phyloP scores from a whole-genome alignment of 2,329 filamentous ascomycete species.

The Onygenales sp. region DNA sequence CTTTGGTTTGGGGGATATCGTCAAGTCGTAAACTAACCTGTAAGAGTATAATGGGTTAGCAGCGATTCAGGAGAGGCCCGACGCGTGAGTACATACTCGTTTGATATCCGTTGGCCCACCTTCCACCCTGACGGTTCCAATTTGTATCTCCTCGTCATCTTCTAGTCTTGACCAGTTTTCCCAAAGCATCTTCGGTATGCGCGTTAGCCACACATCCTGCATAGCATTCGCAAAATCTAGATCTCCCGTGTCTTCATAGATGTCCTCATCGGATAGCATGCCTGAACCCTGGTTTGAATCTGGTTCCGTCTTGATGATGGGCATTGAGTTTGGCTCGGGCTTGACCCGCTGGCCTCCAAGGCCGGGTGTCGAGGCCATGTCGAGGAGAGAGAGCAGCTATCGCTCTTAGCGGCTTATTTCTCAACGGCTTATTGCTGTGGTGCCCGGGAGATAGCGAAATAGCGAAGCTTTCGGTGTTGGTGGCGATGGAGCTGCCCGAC shows the following conservation, averaged over 20 bases:
- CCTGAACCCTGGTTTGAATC: slow-evolving; percentile 29
- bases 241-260: slow-evolving; percentile 60
- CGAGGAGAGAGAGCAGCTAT: neutral
- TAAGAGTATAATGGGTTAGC: slow-evolving; percentile 14
- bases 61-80: neutral
- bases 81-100: slow-evolving; percentile 25
- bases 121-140: slow-evolving; percentile 61
- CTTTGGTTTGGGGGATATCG: slow-evolving; percentile 58
- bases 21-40: slow-evolving; percentile 61
- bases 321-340: slow-evolving; percentile 28
- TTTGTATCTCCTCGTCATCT: slow-evolving; percentile 71
- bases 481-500: too few species aligned
- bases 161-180: slow-evolving; percentile 67
- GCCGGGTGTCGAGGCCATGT: neutral
- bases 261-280: slow-evolving; percentile 51
- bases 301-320: slow-evolving; percentile 32
- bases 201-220: slow-evolving; percentile 58
- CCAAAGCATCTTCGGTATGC: slow-evolving; percentile 72
- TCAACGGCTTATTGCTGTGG: too few species aligned
- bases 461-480: too few species aligned
- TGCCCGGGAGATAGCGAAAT: too few species aligned
- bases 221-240: slow-evolving; percentile 46
- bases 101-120: slow-evolving; percentile 46
- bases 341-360: slow-evolving; percentile 19
- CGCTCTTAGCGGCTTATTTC: too few species aligned